Conservation (phyloP, 2,329 filamentous ascomycete species). For the Botrytis tulipae region DNA sequence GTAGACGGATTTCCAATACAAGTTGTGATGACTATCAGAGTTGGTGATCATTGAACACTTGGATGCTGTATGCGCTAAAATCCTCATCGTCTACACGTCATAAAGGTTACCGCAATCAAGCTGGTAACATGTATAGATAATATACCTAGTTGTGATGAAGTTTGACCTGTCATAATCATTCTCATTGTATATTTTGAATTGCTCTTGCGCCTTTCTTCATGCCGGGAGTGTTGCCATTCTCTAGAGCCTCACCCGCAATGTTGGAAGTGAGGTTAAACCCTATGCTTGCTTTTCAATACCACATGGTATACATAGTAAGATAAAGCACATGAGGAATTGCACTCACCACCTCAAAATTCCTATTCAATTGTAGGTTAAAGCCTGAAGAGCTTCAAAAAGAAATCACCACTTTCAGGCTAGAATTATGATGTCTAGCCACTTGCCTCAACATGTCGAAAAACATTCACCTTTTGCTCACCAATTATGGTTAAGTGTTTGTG, state of each 20-base stretch:
- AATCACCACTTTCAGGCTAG: neutral
- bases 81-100: too few species aligned
- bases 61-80: neutral
- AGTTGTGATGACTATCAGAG: neutral
- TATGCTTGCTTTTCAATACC: neutral
- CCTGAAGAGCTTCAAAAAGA: neutral
- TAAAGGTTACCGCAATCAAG: neutral
- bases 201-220: neutral
- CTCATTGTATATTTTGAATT: neutral
- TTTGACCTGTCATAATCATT: neutral
- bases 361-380: neutral
- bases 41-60: neutral
- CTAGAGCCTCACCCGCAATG: neutral
- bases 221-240: neutral
- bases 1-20: neutral
- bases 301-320: too few species aligned
- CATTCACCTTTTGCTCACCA: slow-evolving; percentile 2
- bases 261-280: neutral
- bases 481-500: neutral
- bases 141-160: neutral
- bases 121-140: neutral
- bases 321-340: neutral
- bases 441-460: neutral
- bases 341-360: neutral
- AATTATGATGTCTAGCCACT: neutral